Evolutionary conservation across 2,329 filamentous ascomycete genomes (phyloP).

Genomic region (Emericellopsis cladophorae): DNA sequence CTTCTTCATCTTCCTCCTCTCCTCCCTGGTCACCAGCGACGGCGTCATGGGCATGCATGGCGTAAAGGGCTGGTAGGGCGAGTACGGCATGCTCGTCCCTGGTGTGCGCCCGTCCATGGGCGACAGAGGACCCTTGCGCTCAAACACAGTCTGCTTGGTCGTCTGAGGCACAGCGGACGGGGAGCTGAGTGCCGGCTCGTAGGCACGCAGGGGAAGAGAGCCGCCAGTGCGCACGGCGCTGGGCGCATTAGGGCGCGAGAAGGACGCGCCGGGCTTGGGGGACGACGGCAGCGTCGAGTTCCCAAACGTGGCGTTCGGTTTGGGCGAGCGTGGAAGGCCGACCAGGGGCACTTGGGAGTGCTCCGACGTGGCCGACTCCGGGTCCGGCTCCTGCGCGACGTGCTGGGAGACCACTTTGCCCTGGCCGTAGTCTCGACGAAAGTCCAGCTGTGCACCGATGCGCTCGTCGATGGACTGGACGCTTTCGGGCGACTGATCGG

Average conservation of each 20-base stretch:
- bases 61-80: constrained; percentile 68
- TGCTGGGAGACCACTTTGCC: constrained; percentile 23
- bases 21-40: constrained; percentile 56
- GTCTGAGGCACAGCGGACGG: constrained; percentile 31
- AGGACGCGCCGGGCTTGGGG: constrained; percentile 36
- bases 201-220: constrained; percentile 46
- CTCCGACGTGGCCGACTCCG: constrained; percentile 38
- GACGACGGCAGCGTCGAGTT: constrained; percentile 29
- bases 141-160: constrained; percentile 52
- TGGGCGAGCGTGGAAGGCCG: constrained; percentile 34
- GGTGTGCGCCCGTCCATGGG: constrained; percentile 50
- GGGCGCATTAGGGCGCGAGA: constrained; percentile 34
- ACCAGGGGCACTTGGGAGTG: constrained; percentile 36
- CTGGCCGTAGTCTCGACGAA: constrained; percentile 7
- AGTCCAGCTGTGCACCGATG: constrained; percentile 26
- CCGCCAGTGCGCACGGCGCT: constrained; percentile 45
- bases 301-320: constrained; percentile 14
- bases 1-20: constrained; percentile 56
- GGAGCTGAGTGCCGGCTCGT: constrained; percentile 42
- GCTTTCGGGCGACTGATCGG: constrained; percentile 26
- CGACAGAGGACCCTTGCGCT: constrained; percentile 39
- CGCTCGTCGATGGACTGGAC: constrained; percentile 42
- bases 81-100: constrained; percentile 55
- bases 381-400: constrained; percentile 29
- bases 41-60: constrained; percentile 67